Conservation (phyloP, 2,329 filamentous ascomycete species). For the Fusarium burgessii region DNA sequence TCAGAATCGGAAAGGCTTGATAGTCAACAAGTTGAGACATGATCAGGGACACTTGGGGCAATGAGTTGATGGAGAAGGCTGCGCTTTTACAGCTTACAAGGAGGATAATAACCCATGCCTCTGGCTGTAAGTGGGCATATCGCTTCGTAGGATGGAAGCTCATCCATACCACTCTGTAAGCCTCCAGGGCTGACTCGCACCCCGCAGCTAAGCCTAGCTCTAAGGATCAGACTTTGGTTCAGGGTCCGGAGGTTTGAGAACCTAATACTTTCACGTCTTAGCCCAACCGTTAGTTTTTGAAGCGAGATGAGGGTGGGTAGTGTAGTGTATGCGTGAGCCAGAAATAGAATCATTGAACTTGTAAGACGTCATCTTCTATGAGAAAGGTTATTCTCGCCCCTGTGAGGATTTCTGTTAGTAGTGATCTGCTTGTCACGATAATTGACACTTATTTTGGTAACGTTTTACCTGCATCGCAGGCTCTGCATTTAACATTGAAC, state of each 20-base stretch:
- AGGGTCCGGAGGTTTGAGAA: constrained; percentile 17
- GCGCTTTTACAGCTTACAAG: constrained; percentile 25
- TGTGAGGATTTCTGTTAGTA: constrained; percentile 2
- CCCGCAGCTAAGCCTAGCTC: constrained; percentile 20
- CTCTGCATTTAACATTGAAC: not conserved
- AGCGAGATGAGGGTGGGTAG: constrained; percentile 38
- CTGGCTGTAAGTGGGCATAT: constrained; percentile 11
- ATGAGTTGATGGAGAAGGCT: constrained; percentile 10
- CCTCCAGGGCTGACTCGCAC: constrained; percentile 32
- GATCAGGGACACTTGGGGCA: constrained; percentile 17
- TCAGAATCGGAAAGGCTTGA: not conserved
- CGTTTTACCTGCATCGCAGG: not conserved
- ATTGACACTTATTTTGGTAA: not conserved
- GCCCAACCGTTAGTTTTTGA: constrained; percentile 30
- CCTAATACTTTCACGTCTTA: constrained; percentile 9
- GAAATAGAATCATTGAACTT: constrained; percentile 31
- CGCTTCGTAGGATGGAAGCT: constrained; percentile 10
- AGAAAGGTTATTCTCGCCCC: not conserved
- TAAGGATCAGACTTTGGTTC: constrained; percentile 10
- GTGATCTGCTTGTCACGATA: not conserved
- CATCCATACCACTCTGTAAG: constrained; percentile 13
- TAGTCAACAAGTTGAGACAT: constrained; percentile 1
- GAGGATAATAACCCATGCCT: constrained; percentile 10
- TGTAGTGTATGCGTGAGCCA: constrained; percentile 15
- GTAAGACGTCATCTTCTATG: not conserved